Evolutionary conservation across 768 basidiomycete species (phyloP), one percentile per base, ranked within the genome.

Genomic region (Pulveroboletus sp.): DNA sequence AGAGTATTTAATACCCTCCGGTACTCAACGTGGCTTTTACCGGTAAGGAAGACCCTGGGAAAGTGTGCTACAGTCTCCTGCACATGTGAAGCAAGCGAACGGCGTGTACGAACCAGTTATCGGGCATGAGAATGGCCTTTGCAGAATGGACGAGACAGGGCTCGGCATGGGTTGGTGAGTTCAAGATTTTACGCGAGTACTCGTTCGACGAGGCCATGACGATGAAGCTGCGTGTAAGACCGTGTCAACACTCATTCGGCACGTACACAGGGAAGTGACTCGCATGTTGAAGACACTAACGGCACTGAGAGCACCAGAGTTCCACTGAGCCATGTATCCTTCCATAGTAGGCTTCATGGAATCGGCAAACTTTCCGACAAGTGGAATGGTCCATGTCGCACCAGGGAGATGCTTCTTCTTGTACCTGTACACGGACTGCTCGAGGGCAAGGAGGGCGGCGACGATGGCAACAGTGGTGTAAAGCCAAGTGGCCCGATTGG

Each of bases 281-380:
- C 54, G 91, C 96, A 99, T 97, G 72, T 99, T 95, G 75, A 99
- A 99, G 5, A 99, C 96, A 65, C 90, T 93, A 50, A 95, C 73
- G 9, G 85, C 93, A 57, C 86, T 88, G 31, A 99, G 78, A 12
- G 84, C 84, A 46, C 93, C 94, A 2, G 86, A 85, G 57, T 87
- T 77, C 95, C 95, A 99, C 61, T 94, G 91, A 57, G 76, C 78
- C 76, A 86, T 88, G 75, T 99, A 99, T 37, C 80, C 81, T 65
- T 94, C 89, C 79, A 98, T 79, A 6, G 90, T 85, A 11, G 96
- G 96, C 57, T 86, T 81, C 73, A 95, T 73, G 5, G 91, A 94
- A 64, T 97, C 92, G 5, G 86, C 83, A 60, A 97, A 96, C 69
- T 93, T 93, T 50, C 96, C 96, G 49, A 99, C 97, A 62, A 99